phyloP scores from a whole-genome alignment of 805 yeast species.

The Priceomyces castillae region DNA sequence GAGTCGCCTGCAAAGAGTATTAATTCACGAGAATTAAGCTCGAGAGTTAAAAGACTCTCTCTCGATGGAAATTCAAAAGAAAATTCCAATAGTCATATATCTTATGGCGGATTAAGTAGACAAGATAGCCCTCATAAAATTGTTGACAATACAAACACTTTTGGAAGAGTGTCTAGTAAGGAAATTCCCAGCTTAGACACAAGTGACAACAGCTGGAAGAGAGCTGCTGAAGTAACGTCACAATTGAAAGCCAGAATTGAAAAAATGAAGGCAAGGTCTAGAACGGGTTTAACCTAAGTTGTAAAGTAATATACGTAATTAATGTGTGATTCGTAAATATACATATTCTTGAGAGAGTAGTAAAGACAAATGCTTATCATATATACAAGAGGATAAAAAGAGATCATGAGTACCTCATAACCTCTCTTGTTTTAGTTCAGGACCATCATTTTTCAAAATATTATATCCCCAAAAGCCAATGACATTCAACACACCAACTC shows the following conservation, averaged over 20 bases:
- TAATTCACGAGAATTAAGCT: conserved; percentile 36
- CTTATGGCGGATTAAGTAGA: conserved; percentile 1
- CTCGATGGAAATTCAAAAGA: conserved; percentile 26
- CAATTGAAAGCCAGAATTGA: conserved; percentile 85
- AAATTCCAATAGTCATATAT: conserved; percentile 2
- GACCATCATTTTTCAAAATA: conserved; percentile 49
- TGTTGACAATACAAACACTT: conserved; percentile 14
- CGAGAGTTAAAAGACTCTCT: conserved; percentile 39
- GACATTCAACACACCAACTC: conserved; percentile 75
- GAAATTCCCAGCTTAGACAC: conserved; percentile 34
- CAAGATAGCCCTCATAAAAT: conserved; percentile 18
- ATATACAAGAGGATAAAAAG: neutral
- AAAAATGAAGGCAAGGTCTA: conserved; percentile 72
- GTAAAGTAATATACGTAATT: neutral
- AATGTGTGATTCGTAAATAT: neutral
- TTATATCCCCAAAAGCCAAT: conserved; percentile 81
- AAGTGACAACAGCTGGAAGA: conserved; percentile 74
- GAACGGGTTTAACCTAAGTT: conserved; percentile 10
- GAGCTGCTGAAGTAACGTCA: conserved; percentile 86
- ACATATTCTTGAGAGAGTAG: neutral
- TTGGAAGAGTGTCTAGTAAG: conserved; percentile 5
- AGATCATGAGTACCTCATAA: conserved; percentile 13
- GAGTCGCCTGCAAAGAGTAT: conserved; percentile 7
- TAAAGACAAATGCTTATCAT: neutral
- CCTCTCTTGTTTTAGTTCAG: conserved; percentile 34